Evolutionary conservation across 2,329 filamentous ascomycete genomes (phyloP).

Genomic region (Tolypocladium cylindrosporum): DNA sequence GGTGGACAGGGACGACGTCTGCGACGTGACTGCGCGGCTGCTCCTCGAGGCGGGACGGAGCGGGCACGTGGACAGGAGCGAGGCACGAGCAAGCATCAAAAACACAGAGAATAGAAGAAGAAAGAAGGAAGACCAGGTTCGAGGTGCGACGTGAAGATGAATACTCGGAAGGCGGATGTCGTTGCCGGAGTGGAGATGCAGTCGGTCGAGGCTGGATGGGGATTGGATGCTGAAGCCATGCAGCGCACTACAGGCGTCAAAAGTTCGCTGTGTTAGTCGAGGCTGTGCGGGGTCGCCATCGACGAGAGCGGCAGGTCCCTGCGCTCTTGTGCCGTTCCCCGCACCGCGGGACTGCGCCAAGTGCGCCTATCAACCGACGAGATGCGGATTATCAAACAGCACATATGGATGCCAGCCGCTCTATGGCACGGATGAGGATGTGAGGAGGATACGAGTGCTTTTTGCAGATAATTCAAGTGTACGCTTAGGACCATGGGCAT

Average conservation of each 20-base stretch:
- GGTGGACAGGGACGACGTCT: constrained; percentile 14
- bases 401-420: too few relatives aligned
- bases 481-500: too few relatives aligned
- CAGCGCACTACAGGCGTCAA: not conserved
- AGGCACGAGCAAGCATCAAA: not conserved
- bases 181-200: not conserved
- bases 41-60: not conserved
- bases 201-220: not conserved
- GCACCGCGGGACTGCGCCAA: not conserved
- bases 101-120: not conserved
- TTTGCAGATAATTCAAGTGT: too few relatives aligned
- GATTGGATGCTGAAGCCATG: not conserved
- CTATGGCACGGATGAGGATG: too few relatives aligned
- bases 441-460: too few relatives aligned
- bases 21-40: not conserved
- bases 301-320: not conserved
- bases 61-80: not conserved
- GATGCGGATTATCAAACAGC: too few relatives aligned
- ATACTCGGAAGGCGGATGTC: not conserved
- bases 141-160: not conserved
- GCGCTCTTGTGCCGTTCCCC: not conserved
- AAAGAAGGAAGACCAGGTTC: not conserved
- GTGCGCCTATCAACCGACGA: not conserved
- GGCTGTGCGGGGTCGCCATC: not conserved
- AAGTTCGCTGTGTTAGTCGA: not conserved